These are phyloP conservation scores for Infundibulicybe gibba DNA, from an alignment of 768 basidiomycete species.

Conservation along the genomic window DNA sequence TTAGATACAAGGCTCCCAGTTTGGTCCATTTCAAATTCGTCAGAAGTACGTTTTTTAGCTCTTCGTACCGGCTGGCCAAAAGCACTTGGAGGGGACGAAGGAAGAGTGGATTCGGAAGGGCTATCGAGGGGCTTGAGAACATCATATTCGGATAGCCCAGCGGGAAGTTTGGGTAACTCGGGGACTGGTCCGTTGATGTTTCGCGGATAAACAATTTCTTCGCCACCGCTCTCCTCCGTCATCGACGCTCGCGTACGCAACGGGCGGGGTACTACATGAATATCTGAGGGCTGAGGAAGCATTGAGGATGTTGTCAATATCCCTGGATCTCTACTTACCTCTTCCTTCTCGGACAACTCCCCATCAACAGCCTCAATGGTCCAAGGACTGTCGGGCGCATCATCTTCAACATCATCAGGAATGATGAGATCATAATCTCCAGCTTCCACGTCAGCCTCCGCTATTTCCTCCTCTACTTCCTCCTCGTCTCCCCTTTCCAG, in stretches of 20 bases:
- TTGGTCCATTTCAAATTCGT: conserved; percentile 81
- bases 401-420: conserved; percentile 38
- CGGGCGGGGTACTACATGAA: conserved; percentile 41
- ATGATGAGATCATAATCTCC: conserved; percentile 41
- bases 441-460: conserved; percentile 19
- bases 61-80: conserved; percentile 50
- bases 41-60: conserved; percentile 74
- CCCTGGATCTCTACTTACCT: conserved; percentile 40
- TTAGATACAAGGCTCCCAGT: conserved; percentile 58
- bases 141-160: conserved; percentile 16
- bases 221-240: conserved; percentile 84
- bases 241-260: conserved; percentile 62
- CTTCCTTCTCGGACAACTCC: conserved; percentile 66
- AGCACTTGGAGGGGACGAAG: conserved; percentile 62
- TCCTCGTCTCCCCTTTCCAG: conserved; percentile 37
- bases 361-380: conserved; percentile 86
- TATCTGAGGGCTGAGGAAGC: conserved; percentile 34
- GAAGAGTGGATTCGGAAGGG: conserved; percentile 23
- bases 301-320: conserved; percentile 1
- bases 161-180: conserved; percentile 28
- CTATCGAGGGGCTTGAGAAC: conserved; percentile 24
- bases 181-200: conserved; percentile 31
- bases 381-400: conserved; percentile 80
- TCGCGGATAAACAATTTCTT: conserved; percentile 86
- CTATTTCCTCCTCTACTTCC: conserved; percentile 26